phyloP scores from a whole-genome alignment of 768 basidiomycete species.

The Boletus eberwhitei region DNA sequence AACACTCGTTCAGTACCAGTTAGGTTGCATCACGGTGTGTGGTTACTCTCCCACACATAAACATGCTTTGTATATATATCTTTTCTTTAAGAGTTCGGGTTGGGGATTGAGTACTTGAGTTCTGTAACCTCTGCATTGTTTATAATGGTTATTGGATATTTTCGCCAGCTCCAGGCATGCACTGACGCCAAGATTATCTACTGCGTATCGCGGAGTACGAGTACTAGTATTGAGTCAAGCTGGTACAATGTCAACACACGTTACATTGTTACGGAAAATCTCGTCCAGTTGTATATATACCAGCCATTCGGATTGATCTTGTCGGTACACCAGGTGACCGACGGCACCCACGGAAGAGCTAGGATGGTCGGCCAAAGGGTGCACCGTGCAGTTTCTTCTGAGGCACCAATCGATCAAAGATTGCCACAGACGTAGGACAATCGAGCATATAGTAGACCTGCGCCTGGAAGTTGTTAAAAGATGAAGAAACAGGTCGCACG shows the following conservation, averaged over 20 bases:
- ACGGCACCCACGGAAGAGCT: constrained; percentile 39
- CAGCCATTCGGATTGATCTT: constrained; percentile 1
- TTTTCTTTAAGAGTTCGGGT: neutral
- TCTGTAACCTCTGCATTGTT: neutral
- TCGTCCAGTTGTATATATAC: neutral
- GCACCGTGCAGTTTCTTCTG: constrained; percentile 47
- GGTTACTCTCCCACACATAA: neutral
- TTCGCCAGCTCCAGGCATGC: too few species aligned
- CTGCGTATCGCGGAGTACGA: too few species aligned
- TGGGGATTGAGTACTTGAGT: neutral
- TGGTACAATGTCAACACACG: neutral
- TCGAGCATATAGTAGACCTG: constrained; percentile 55
- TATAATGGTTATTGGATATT: neutral
- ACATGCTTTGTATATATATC: neutral
- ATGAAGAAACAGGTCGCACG: constrained; percentile 30
- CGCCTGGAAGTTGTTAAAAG: constrained; percentile 68
- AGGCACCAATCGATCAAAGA: constrained; percentile 55
- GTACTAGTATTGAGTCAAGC: neutral
- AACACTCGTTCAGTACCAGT: neutral
- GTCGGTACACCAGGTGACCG: constrained; percentile 68
- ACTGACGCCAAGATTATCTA: too few species aligned
- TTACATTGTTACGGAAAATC: neutral
- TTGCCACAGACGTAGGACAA: constrained; percentile 38
- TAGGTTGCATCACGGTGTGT: neutral
- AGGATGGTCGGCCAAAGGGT: constrained; percentile 61